phyloP scores from a whole-genome alignment of 1,139 yeast species.

The Pneumocystis jirovecii region DNA sequence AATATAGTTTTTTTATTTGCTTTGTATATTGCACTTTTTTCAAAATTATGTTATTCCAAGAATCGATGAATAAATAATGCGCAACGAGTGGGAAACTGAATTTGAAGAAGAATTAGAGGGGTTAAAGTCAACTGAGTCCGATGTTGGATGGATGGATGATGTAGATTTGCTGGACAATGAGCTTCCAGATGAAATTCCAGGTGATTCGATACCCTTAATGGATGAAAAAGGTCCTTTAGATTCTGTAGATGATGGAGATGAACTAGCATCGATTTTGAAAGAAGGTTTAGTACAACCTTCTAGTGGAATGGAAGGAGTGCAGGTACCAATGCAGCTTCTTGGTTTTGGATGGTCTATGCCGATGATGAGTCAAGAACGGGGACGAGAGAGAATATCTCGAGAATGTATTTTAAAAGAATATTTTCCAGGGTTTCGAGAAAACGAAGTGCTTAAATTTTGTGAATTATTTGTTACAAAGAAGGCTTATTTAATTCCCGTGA shows the following conservation, averaged over 20 bases:
- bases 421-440: constrained; percentile 48
- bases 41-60: no score
- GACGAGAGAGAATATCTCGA: constrained; percentile 14
- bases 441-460: constrained; percentile 50
- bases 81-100: neutral
- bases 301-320: constrained; percentile 7
- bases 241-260: constrained; percentile 13
- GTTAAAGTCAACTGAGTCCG: neutral
- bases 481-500: constrained; percentile 35
- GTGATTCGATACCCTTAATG: constrained; percentile 6
- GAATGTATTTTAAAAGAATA: constrained; percentile 25
- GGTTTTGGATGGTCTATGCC: constrained; percentile 7
- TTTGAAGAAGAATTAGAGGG: neutral
- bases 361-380: neutral
- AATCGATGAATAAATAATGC: neutral
- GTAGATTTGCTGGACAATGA: constrained; percentile 6
- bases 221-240: constrained; percentile 20
- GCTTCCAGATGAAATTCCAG: constrained; percentile 28
- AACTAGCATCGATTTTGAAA: constrained; percentile 1
- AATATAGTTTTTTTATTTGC: no score
- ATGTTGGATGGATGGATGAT: neutral
- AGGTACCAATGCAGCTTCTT: neutral
- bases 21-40: no score
- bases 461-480: constrained; percentile 53
- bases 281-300: constrained; percentile 25